Evolutionary conservation across 208 protist species (phyloP), one percentile per base, ranked within the genome.

Genomic region (Angomonas ambiguus): DNA sequence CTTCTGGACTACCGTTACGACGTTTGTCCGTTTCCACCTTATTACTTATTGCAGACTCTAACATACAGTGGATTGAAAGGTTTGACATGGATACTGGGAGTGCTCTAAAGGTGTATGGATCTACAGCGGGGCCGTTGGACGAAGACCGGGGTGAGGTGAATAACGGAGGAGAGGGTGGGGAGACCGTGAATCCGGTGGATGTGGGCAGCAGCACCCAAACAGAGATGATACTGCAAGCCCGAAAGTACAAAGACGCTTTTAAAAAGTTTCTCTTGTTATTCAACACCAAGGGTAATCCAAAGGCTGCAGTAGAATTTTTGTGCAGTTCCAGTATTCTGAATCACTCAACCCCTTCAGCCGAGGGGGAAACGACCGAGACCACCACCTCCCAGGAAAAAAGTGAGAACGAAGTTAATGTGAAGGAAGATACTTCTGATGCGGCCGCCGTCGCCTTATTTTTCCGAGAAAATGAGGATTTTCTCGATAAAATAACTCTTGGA

Each of bases 31-130:
- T 93, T 42, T 56, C 61, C 16, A 87, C 83, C 11, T 72, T 94
- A 18, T 67, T 94, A 64, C 73, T 87, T 33, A 78, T 94, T 5
- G 67, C 82, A 51, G 84, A 89, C 51, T 88, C 88, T 2, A 88
- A 89, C 62, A 79, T 85, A 33, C 88, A 92, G 72, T 94, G 88
- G 85, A 90, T 94, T 20, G 85, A 91, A 58, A 83, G 88, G 30
- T 94, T 94, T 76, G 85, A 91, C 48, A 81, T 53, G 41, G 76
- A 82, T 35, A 61, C 72, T 24, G 45, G 55, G 13, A 67, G 69
- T 8, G 31, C 28, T 22, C 20, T 27, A 8, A 27, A n/a, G 4
- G 31, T 57, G 45, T 11, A 27, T 13, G 13, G 16, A 18, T 45
- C 38, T 11, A 20, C 11, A 2, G n/a, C 22, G 0, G 25, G 45